phyloP scores from a whole-genome alignment of 169 alveolate species.

The Toxoplasma gondii region DNA sequence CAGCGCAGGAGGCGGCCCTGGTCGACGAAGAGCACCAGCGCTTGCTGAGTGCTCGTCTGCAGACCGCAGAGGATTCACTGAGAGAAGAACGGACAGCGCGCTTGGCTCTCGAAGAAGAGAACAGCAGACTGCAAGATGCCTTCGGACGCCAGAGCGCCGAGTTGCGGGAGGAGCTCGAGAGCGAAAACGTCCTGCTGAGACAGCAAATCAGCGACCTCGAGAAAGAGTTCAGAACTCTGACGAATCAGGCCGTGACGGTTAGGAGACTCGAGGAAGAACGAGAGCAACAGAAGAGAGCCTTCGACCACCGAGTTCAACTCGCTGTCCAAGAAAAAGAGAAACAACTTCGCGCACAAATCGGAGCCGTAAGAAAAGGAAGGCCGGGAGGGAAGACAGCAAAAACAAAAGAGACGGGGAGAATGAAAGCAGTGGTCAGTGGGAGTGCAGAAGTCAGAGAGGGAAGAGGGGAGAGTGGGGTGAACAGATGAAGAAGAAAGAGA shows the following conservation, averaged over 20 bases:
- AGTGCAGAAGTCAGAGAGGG: neutral
- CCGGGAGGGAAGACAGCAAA: neutral
- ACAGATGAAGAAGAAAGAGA: neutral
- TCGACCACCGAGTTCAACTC: neutral
- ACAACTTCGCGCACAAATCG: neutral
- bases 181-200: neutral
- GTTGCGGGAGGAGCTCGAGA: neutral
- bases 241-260: conserved; percentile 53
- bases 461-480: neutral
- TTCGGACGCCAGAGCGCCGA: neutral
- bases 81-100: neutral
- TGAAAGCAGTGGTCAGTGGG: neutral
- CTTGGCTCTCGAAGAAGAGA: neutral
- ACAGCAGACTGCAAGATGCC: neutral
- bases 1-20: neutral
- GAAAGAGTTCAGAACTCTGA: conserved; percentile 21
- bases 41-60: neutral
- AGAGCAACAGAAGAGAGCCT: neutral
- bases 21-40: neutral
- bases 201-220: conserved; percentile 37
- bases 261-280: conserved; percentile 30
- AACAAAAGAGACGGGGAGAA: neutral
- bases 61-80: neutral
- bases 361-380: neutral
- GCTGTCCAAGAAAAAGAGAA: conserved; percentile 8